phyloP scores from a whole-genome alignment of 2,329 filamentous ascomycete genomes.

The Colletotrichum acutatum region DNA sequence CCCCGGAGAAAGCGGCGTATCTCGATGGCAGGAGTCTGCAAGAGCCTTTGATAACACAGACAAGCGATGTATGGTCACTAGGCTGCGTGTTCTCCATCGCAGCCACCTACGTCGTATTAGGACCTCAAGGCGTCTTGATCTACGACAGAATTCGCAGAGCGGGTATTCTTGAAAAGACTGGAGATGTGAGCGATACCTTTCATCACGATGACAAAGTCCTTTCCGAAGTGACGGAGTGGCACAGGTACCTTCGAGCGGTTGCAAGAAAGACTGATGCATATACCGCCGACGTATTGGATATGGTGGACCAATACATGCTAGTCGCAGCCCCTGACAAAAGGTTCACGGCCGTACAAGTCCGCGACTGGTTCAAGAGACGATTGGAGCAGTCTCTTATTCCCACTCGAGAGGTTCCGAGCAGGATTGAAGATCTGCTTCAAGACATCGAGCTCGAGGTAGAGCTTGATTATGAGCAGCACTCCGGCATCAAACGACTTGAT shows the following conservation, averaged over 20 bases:
- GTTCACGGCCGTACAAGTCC: background rate
- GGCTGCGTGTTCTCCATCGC: slow-evolving; percentile 51
- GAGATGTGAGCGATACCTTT: background rate
- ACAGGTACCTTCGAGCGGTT: slow-evolving; percentile 7
- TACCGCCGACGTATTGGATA: slow-evolving; percentile 38
- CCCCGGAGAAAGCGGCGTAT: slow-evolving; percentile 1
- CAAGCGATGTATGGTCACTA: slow-evolving; percentile 53
- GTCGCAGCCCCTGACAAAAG: slow-evolving; percentile 10
- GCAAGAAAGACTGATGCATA: slow-evolving; percentile 36
- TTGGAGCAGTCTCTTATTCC: background rate
- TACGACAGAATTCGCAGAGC: background rate
- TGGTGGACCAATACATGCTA: slow-evolving; percentile 41
- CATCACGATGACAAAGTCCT: background rate
- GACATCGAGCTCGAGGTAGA: background rate
- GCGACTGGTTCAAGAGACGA: background rate
- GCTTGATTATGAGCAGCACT: background rate
- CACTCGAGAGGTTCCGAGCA: background rate
- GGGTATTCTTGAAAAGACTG: background rate
- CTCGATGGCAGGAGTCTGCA: background rate
- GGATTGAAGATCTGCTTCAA: background rate
- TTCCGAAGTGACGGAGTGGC: background rate
- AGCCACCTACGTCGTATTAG: slow-evolving; percentile 50
- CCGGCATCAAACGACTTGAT: background rate
- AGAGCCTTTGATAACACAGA: slow-evolving; percentile 40
- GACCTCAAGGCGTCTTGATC: slow-evolving; percentile 28